phyloP scores from a whole-genome alignment of 805 yeast species.

The Metschnikowia reukaufii region DNA sequence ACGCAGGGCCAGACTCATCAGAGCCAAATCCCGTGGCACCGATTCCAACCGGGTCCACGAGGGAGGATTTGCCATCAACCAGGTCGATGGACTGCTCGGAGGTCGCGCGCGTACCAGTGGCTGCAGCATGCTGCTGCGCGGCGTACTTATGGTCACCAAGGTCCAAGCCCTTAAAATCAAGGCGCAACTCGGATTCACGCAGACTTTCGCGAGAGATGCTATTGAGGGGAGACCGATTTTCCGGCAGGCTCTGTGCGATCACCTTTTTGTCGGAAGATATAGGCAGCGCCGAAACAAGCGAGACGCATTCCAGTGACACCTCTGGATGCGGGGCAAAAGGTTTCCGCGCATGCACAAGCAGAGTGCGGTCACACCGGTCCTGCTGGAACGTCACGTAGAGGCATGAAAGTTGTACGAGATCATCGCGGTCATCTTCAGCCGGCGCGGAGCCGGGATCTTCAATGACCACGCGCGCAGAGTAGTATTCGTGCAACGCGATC shows the following conservation, averaged over 20 bases:
- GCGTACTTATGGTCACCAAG: no score
- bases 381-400: slow-evolving; percentile 26
- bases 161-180: slow-evolving; percentile 5
- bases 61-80: background rate
- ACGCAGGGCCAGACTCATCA: slow-evolving; percentile 4
- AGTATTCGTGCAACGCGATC: slow-evolving; percentile 43
- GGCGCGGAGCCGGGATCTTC: slow-evolving; percentile 19
- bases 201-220: slow-evolving; percentile 6
- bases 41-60: background rate
- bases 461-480: slow-evolving; percentile 21
- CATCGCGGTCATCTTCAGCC: slow-evolving; percentile 17
- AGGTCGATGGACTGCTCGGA: slow-evolving; percentile 7
- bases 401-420: slow-evolving; percentile 18
- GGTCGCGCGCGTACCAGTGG: slow-evolving; percentile 6
- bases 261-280: background rate
- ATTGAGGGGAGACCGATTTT: background rate
- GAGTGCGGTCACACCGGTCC: slow-evolving; percentile 39
- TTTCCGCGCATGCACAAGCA: background rate
- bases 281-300: background rate
- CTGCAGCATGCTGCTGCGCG: no score
- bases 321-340: background rate
- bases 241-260: background rate
- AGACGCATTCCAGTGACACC: background rate
- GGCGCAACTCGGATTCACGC: slow-evolving; percentile 8
- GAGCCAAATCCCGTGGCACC: slow-evolving; percentile 2